phyloP scores from a whole-genome alignment of 2,329 filamentous ascomycete species.

The Achaetomium macrosporum region DNA sequence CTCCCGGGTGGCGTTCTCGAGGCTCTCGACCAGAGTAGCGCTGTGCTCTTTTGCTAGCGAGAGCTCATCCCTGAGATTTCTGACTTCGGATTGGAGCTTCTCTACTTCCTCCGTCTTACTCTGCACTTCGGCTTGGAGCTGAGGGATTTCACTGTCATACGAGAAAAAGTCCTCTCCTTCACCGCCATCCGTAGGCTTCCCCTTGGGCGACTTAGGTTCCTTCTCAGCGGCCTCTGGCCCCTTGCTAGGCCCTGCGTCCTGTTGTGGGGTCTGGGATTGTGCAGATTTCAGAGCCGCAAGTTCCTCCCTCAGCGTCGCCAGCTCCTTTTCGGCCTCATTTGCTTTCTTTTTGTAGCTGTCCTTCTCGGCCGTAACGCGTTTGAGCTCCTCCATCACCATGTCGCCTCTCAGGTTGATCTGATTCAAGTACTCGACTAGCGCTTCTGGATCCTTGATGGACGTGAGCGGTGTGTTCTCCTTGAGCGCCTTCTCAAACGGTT shows the following conservation, averaged over 20 bases:
- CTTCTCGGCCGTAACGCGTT: constrained; percentile 74
- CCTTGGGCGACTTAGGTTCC: constrained; percentile 32
- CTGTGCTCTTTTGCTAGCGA: constrained; percentile 65
- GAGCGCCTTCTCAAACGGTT: constrained; percentile 85
- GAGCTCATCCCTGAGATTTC: constrained; percentile 63
- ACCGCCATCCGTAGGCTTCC: constrained; percentile 34
- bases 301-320: constrained; percentile 53
- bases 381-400: constrained; percentile 92
- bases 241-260: constrained; percentile 20
- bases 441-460: constrained; percentile 77
- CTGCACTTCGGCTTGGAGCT: constrained; percentile 68
- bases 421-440: constrained; percentile 83
- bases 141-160: constrained; percentile 79
- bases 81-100: constrained; percentile 63
- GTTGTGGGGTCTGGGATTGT: constrained; percentile 33
- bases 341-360: constrained; percentile 73
- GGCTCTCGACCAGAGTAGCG: constrained; percentile 56
- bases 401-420: constrained; percentile 80
- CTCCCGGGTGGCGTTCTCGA: constrained; percentile 63
- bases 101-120: constrained; percentile 66
- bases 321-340: constrained; percentile 62
- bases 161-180: constrained; percentile 76
- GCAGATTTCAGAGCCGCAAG: constrained; percentile 41
- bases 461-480: constrained; percentile 89
- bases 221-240: constrained; percentile 20